Conservation (phyloP, 2,329 filamentous ascomycete species). For the Fusarium chaquense region DNA sequence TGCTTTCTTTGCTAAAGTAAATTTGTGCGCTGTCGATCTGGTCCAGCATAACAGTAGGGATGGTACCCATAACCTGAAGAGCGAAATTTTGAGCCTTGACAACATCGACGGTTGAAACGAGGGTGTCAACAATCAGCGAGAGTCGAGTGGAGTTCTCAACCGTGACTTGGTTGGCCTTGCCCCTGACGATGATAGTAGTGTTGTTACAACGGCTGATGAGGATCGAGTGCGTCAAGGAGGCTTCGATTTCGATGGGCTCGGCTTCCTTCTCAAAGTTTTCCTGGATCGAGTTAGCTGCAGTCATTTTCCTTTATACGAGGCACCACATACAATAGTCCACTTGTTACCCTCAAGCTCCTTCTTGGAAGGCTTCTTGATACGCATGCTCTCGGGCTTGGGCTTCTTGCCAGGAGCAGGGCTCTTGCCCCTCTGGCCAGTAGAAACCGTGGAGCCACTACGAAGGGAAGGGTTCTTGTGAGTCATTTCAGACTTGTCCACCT, state of each 20-base stretch:
- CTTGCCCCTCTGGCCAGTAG: constrained; percentile 75
- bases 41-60: constrained; percentile 91
- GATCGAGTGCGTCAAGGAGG: constrained; percentile 85
- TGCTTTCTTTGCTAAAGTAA: constrained; percentile 85
- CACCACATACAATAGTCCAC: constrained; percentile 80
- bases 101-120: constrained; percentile 92
- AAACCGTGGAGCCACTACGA: constrained; percentile 77
- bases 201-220: constrained; percentile 94
- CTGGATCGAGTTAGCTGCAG: constrained; percentile 53
- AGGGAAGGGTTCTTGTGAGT: constrained; percentile 97
- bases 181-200: constrained; percentile 87
- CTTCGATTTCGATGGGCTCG: constrained; percentile 82
- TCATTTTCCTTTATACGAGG: not conserved
- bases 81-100: constrained; percentile 97
- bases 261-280: constrained; percentile 89
- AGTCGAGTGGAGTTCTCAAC: constrained; percentile 89
- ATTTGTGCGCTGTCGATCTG: constrained; percentile 91
- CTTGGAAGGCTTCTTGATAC: constrained; percentile 82
- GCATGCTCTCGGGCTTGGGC: constrained; percentile 87
- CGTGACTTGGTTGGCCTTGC: constrained; percentile 97
- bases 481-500: constrained; percentile 96
- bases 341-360: constrained; percentile 90
- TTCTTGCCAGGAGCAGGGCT: constrained; percentile 90
- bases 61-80: constrained; percentile 86
- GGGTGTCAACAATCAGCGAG: constrained; percentile 87